phyloP scores from a whole-genome alignment of 805 yeast species.

The Kodamaea nitidulidarum region DNA sequence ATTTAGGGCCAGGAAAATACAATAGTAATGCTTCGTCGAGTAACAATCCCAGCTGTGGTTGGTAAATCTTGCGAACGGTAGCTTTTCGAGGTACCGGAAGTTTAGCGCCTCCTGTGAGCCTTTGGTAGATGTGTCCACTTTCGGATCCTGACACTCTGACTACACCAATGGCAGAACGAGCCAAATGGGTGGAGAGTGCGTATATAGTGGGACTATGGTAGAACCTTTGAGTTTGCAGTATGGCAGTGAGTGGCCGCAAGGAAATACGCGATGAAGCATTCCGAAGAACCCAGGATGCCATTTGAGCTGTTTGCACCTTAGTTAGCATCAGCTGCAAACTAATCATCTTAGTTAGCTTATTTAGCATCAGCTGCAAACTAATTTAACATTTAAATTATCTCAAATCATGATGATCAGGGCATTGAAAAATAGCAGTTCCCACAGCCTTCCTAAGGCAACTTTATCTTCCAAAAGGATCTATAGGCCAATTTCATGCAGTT shows the following conservation, averaged over 20 bases:
- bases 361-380: no score
- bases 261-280: no score
- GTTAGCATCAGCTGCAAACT: no score
- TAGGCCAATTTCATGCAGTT: neutral
- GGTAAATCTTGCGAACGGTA: constrained; percentile 52
- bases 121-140: constrained; percentile 40
- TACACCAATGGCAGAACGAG: constrained; percentile 83
- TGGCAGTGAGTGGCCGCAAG: no score
- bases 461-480: no score
- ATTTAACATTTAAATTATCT: no score
- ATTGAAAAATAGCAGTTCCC: no score
- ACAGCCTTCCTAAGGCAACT: no score
- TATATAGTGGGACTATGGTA: constrained; percentile 62
- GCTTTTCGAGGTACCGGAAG: constrained; percentile 53
- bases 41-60: constrained; percentile 36
- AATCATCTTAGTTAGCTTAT: no score
- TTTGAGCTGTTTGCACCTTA: no score
- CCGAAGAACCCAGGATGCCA: no score
- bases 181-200: constrained; percentile 82
- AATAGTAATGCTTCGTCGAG: constrained; percentile 77
- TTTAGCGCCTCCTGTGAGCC: constrained; percentile 39
- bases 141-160: constrained; percentile 77
- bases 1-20: constrained; percentile 65
- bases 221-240: neutral
- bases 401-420: no score